phyloP scores from a whole-genome alignment of 371 early-diverging fungal genomes.

The Haplosporangium sp. region DNA sequence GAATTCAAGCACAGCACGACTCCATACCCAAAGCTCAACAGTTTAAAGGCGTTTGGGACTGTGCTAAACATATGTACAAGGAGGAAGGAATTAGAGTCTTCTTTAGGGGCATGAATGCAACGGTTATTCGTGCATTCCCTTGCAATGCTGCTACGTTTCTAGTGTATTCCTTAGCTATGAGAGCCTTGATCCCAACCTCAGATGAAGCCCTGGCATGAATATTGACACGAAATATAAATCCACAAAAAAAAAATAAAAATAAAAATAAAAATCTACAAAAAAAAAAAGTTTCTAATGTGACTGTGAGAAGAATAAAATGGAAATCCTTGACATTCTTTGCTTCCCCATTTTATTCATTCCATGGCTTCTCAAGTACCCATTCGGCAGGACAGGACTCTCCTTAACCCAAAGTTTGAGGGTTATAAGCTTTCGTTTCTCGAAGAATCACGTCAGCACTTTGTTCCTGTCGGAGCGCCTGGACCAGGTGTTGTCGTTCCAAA shows the following conservation, averaged over 20 bases:
- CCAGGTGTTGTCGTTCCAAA: slow-evolving; percentile 56
- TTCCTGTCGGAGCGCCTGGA: slow-evolving; percentile 45
- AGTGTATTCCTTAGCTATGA: slow-evolving; percentile 71
- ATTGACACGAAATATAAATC: too few relatives aligned
- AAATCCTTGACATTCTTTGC: background rate
- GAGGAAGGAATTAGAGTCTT: slow-evolving; percentile 75
- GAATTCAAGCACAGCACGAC: slow-evolving; percentile 73
- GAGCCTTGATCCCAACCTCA: slow-evolving; percentile 42
- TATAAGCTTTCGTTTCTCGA: slow-evolving; percentile 74
- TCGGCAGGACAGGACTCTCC: slow-evolving; percentile 56
- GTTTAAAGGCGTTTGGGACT: slow-evolving; percentile 67
- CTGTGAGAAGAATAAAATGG: slow-evolving; percentile 3
- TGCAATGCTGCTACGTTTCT: slow-evolving; percentile 88
- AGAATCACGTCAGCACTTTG: slow-evolving; percentile 43
- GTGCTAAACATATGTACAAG: slow-evolving; percentile 63
- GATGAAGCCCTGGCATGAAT: slow-evolving; percentile 41
- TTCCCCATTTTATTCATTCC: background rate
- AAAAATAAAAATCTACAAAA: too few relatives aligned
- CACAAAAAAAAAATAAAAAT: too few relatives aligned
- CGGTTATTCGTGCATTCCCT: slow-evolving; percentile 84
- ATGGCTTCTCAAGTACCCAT: slow-evolving; percentile 53
- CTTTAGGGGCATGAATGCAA: slow-evolving; percentile 81
- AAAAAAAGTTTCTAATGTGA: background rate
- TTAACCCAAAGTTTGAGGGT: slow-evolving; percentile 78
- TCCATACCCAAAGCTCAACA: slow-evolving; percentile 44